phyloP scores from a whole-genome alignment of 192 early-diverging fungal genomes.

The Coemansia sp. region DNA sequence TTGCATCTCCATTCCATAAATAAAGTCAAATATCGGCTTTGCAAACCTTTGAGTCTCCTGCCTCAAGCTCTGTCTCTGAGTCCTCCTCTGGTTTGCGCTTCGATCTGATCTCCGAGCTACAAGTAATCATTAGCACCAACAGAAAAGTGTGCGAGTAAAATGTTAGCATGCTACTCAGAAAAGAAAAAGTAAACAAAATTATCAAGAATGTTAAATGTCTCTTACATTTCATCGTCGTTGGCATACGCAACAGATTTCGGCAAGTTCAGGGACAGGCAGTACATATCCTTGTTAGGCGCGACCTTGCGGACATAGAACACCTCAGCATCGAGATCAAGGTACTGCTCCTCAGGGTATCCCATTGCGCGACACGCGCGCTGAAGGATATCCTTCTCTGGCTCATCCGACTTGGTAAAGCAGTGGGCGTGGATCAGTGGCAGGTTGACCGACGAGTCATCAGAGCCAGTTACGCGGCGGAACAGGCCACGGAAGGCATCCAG shows the following conservation, averaged over 20 bases:
- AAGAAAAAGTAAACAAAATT: too few species aligned
- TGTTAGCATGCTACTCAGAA: neutral
- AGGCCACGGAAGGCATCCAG: slow-evolving; percentile 92
- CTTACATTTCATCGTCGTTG: slow-evolving; percentile 32
- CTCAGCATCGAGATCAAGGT: slow-evolving; percentile 30
- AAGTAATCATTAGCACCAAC: neutral
- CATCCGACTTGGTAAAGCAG: slow-evolving; percentile 88
- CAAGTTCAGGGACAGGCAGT: slow-evolving; percentile 87
- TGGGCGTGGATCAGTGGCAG: slow-evolving; percentile 93
- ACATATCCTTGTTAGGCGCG: slow-evolving; percentile 99
- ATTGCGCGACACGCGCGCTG: slow-evolving; percentile 54
- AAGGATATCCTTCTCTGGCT: slow-evolving; percentile 63
- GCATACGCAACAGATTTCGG: slow-evolving; percentile 76
- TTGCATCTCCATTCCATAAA: neutral
- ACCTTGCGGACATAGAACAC: slow-evolving; percentile 92
- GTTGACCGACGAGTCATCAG: slow-evolving; percentile 25
- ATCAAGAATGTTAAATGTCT: neutral
- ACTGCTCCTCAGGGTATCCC: slow-evolving; percentile 53
- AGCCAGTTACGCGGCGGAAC: slow-evolving; percentile 54
- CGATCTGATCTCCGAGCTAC: slow-evolving; percentile 7
- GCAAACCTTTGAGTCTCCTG: slow-evolving; percentile 2
- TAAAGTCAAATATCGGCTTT: neutral
- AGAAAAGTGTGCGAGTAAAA: neutral
- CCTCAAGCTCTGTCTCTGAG: neutral
- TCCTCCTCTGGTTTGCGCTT: slow-evolving; percentile 22